These are phyloP conservation scores for Carallia brachiata DNA, from an alignment of 345 rosid species.

Conservation along the genomic window DNA sequence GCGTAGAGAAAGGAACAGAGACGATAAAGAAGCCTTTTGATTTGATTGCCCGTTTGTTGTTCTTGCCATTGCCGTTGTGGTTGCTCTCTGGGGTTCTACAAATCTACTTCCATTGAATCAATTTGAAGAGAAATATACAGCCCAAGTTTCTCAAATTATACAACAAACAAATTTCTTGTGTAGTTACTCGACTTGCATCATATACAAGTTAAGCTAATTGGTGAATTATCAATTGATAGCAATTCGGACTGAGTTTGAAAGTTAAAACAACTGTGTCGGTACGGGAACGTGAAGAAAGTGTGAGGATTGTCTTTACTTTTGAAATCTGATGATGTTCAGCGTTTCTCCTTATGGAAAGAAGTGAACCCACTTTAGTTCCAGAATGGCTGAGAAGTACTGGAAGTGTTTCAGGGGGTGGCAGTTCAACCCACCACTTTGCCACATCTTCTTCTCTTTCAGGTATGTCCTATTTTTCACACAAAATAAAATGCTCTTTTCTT, in stretches of 20 bases:
- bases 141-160: background rate
- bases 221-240: background rate
- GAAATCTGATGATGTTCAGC: slow-evolving; percentile 45
- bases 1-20: slow-evolving; percentile 32
- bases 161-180: background rate
- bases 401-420: slow-evolving; percentile 3
- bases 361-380: slow-evolving; percentile 21
- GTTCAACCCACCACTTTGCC: slow-evolving; percentile 11
- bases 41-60: slow-evolving; percentile 2
- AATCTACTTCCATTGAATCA: slow-evolving; percentile 7
- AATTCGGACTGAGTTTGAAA: background rate
- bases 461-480: background rate
- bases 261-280: background rate
- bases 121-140: background rate
- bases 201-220: too few species aligned
- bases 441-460: slow-evolving; percentile 12
- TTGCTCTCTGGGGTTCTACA: background rate
- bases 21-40: background rate
- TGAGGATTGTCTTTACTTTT: slow-evolving; percentile 16
- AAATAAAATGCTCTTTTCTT: background rate
- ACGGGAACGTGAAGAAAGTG: slow-evolving; percentile 30
- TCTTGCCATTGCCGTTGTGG: slow-evolving; percentile 15
- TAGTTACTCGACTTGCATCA: background rate
- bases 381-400: slow-evolving; percentile 25
- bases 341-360: slow-evolving; percentile 20